Evolutionary conservation across 1,284 basidiomycete species (phyloP), one percentile per base, ranked within the genome.

Genomic region (Gymnopus androsaceus): DNA sequence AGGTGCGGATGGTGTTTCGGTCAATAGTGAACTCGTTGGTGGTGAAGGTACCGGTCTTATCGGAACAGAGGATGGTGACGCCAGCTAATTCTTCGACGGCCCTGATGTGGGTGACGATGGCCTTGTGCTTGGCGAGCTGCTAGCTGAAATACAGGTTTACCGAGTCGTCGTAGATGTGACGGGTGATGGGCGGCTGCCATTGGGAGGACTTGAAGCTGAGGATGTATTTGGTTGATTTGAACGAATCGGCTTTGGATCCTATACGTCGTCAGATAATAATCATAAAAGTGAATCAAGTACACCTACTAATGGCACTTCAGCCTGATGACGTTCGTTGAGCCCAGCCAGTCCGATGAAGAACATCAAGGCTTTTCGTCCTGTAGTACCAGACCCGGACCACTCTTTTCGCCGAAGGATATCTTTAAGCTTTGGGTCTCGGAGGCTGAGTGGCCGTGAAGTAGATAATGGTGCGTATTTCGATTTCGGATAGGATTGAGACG

Each of bases 381-480:
- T 12, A 4, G 28, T 9, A 9, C 59, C 67, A 21, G 48, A 23
- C n/a, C n/a, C n/a, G n/a, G n/a, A n/a, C 75, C 75, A 78, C 11
- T 48, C 55, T 17, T 61, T 59, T 21, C 68, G 61, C 15, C 21
- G 4, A 9, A 50, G 23, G 3, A 78, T 66, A 44, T 73, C 69
- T 19, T 69, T 58, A 4, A 66, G 59, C 51, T 69, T 72, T 1
- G 74, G 70, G 15, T 72, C 63, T 15, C 67, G 67, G 17, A 76
- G 61, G 3, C 71, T 64, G 42, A 72, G 48, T 3, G 79, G 65
- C 37, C 70, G 68, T 25, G 69, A 66, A 2, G 74, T 75, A 4
- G 75, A 59, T 21, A 74, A 49, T 1, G 61, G 38, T 11, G 61
- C 62, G 52, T 72, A 75, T 62, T 69, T 73, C 17, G 63, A 62